phyloP scores from a whole-genome alignment of 2,329 filamentous ascomycete species.

The Torrubiella hemipterigena region DNA sequence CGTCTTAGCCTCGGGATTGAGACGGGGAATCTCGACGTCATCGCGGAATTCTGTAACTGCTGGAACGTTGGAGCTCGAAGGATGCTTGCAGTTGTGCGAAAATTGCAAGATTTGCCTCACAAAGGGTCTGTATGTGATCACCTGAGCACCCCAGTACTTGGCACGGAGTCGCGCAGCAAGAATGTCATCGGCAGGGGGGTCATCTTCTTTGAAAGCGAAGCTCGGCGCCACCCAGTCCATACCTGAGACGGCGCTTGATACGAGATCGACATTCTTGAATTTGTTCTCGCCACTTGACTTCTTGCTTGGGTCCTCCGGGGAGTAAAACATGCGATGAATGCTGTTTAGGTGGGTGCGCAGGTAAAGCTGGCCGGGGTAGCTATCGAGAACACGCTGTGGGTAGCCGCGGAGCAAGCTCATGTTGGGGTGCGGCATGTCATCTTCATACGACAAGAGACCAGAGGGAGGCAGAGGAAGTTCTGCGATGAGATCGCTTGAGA shows the following conservation, averaged over 20 bases:
- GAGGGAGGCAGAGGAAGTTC: slow-evolving; percentile 60
- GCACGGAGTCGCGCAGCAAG: slow-evolving; percentile 74
- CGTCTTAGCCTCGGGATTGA: slow-evolving; percentile 23
- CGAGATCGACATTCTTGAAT: slow-evolving; percentile 33
- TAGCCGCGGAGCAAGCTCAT: slow-evolving; percentile 31
- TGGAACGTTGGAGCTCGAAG: slow-evolving; percentile 19
- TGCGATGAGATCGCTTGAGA: slow-evolving; percentile 41
- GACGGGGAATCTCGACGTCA: slow-evolving; percentile 22
- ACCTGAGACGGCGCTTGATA: slow-evolving; percentile 28
- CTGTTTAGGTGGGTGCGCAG: slow-evolving; percentile 53
- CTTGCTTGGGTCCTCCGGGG: slow-evolving; percentile 25
- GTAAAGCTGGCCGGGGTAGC: slow-evolving; percentile 52
- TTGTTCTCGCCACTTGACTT: slow-evolving; percentile 18
- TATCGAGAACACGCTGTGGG: slow-evolving; percentile 36
- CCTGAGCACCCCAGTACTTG: slow-evolving; percentile 88
- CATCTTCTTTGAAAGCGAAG: slow-evolving; percentile 50
- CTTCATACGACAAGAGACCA: slow-evolving; percentile 47
- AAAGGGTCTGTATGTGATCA: slow-evolving; percentile 80
- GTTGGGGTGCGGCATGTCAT: slow-evolving; percentile 56
- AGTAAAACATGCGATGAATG: slow-evolving; percentile 46
- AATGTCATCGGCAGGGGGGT: slow-evolving; percentile 63
- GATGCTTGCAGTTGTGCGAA: slow-evolving; percentile 24
- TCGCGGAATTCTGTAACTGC: slow-evolving; percentile 21
- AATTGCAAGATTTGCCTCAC: slow-evolving; percentile 43
- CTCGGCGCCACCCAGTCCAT: slow-evolving; percentile 34